Evolutionary conservation across 2,329 filamentous ascomycete species (phyloP).

Genomic region (Penicillium sp.): DNA sequence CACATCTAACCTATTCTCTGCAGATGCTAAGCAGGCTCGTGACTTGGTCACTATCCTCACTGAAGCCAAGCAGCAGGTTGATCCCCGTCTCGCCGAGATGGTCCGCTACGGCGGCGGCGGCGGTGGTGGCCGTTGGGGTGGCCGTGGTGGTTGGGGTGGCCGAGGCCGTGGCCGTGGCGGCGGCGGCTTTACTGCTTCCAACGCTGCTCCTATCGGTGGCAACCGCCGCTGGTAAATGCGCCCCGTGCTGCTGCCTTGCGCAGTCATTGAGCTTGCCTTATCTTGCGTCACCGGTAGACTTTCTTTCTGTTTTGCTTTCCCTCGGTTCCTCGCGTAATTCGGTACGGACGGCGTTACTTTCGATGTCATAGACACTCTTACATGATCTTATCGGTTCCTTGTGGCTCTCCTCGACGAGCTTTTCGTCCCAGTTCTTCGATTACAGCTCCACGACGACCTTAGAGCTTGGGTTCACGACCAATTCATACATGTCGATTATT

Average conservation of each 20-base stretch:
- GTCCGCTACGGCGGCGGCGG: slow-evolving; percentile 84
- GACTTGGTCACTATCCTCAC: slow-evolving; percentile 89
- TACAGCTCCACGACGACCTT: slow-evolving; percentile 9
- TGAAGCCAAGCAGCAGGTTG: slow-evolving; percentile 97
- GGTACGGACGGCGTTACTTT: slow-evolving; percentile 39
- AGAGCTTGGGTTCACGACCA: slow-evolving; percentile 13
- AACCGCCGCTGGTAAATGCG: slow-evolving; percentile 56
- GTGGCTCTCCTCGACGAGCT: slow-evolving; percentile 8
- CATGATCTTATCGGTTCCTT: slow-evolving; percentile 22
- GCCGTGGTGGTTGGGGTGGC: slow-evolving; percentile 59
- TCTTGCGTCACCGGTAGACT: slow-evolving; percentile 30
- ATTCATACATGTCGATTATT: slow-evolving; percentile 21
- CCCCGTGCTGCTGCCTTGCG: slow-evolving; percentile 11
- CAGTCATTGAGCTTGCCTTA: slow-evolving; percentile 29
- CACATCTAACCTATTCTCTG: slow-evolving; percentile 18
- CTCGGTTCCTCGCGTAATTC: slow-evolving; percentile 33
- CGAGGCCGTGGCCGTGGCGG: slow-evolving; percentile 52
- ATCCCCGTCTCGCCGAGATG: slow-evolving; percentile 95
- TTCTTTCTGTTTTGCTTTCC: slow-evolving; percentile 19
- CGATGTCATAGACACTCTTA: slow-evolving; percentile 39
- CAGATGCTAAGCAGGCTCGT: slow-evolving; percentile 91
- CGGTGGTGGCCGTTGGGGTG: slow-evolving; percentile 61
- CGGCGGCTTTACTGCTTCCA: slow-evolving; percentile 56
- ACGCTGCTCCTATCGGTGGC: slow-evolving; percentile 56
- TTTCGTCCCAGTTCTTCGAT: slow-evolving; percentile 6